Conservation (phyloP, 2,329 filamentous ascomycete genomes). For the Nigrospora oryzae region DNA sequence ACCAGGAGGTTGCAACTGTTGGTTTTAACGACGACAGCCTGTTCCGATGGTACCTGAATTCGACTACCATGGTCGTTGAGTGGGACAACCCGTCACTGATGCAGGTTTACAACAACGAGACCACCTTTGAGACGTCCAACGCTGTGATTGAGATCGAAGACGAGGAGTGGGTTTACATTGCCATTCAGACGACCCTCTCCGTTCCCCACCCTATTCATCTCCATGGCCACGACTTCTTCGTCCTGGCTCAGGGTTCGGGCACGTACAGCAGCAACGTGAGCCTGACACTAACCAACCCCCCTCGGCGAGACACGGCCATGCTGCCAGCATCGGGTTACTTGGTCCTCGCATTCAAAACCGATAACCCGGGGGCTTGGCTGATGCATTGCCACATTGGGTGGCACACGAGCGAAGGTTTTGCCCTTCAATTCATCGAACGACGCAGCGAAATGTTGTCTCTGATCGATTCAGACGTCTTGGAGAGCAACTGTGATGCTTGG, state of each 20-base stretch:
- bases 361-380: conserved; percentile 36
- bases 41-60: conserved; percentile 41
- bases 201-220: conserved; percentile 30
- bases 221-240: conserved; percentile 33
- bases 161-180: conserved; percentile 24
- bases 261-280: conserved; percentile 15
- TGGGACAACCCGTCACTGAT: conserved; percentile 36
- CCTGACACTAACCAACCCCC: conserved; percentile 31
- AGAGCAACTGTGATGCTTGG: conserved; percentile 17
- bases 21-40: conserved; percentile 16
- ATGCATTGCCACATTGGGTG: conserved; percentile 34
- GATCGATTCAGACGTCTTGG: conserved; percentile 11
- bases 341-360: conserved; percentile 37
- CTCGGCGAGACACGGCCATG: conserved; percentile 38
- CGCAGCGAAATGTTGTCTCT: conserved; percentile 15
- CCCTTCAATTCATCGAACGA: conserved; percentile 38
- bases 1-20: conserved; percentile 16
- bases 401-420: conserved; percentile 40
- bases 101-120: conserved; percentile 16
- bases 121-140: conserved; percentile 15
- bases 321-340: conserved; percentile 35
- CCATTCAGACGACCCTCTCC: conserved; percentile 18
- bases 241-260: conserved; percentile 23
- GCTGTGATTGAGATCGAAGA: conserved; percentile 18
- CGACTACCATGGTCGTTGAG: conserved; percentile 34